phyloP scores from a whole-genome alignment of 805 yeast species.

The Maudiozyma turicensis region DNA sequence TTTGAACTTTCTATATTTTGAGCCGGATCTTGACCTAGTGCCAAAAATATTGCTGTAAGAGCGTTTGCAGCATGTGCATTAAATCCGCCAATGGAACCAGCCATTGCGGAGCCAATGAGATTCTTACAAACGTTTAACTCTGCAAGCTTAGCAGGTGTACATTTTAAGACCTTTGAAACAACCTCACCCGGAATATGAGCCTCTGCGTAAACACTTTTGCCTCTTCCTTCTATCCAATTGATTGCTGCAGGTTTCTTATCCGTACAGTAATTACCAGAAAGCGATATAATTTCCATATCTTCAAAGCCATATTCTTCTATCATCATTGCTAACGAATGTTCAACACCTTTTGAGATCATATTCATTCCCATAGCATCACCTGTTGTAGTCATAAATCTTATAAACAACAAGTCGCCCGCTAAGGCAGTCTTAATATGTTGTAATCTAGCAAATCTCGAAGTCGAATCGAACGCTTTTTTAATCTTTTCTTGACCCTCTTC shows the following conservation, averaged over 20 bases:
- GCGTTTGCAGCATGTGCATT: conserved; percentile 97
- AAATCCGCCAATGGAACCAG: conserved; percentile 96
- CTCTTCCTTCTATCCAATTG: conserved; percentile 99
- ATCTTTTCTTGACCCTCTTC: conserved; percentile 80
- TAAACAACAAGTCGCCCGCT: conserved; percentile 83
- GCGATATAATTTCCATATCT: conserved; percentile 87
- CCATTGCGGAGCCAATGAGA: conserved; percentile 94
- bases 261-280: conserved; percentile 95
- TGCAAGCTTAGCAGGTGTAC: conserved; percentile 86
- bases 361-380: conserved; percentile 99
- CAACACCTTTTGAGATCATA: conserved; percentile 98
- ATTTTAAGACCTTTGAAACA: conserved; percentile 75
- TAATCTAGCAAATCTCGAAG: conserved; percentile 93
- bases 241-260: conserved; percentile 97
- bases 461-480: conserved; percentile 87
- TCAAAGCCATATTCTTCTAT: conserved; percentile 81
- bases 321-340: conserved; percentile 75
- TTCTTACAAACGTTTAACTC: conserved; percentile 84
- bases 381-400: conserved; percentile 95
- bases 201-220: conserved; percentile 95
- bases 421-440: conserved; percentile 85
- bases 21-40: conserved; percentile 99
- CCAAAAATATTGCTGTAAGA: conserved; percentile 88
- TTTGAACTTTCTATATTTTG: conserved; percentile 96
- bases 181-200: conserved; percentile 78